Base-by-base conservation (phyloP, 2,329 filamentous ascomycete genomes). In the Alternaria brassicicola region DNA sequence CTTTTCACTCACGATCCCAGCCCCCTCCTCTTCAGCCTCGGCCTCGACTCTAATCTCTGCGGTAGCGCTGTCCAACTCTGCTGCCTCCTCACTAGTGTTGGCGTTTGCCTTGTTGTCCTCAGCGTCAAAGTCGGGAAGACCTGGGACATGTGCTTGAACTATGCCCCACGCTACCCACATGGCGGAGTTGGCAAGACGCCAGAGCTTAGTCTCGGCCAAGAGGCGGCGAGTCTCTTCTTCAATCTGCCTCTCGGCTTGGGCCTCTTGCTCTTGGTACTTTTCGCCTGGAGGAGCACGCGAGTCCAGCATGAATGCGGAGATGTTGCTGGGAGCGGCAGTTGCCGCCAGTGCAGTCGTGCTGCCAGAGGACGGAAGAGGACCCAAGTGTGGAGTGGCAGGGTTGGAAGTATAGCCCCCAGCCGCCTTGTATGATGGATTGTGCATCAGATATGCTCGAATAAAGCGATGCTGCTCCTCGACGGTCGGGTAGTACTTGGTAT, bases 151-250 rank as follows among this genome's bases (percentile, higher is more conserved):
- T 46, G 95, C 94, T 79, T 99, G 95, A 50, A 99, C 90, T 61
- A 98, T 92, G 23, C 95, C 95, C 95, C 95, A 99, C 1, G 93
- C 91, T 23, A 96, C 87, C 95, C 95, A 99, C 78, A 91, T 87
- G 2, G 92, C 92, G 33, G 89, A 93, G 78, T 95, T 96, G 36
- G 92, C 91, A 0, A 91, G 82, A 3, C 95, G 87, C 95, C 95
- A 99, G 43, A 96, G 82, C 15, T 88, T 83, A 2, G 92, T 88
- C 79, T 98, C 93, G 38, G 89, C 86, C 71, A 95, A 81, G 26
- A 99, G 82, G 50, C 87, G 85, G 47, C 86, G 82, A 6, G 96
- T 84, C 68, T 90, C 86, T 35, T 82, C 78, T 52, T 97, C 92
- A 5, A 85, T 82, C 21, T 86, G 81, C 7, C 82, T 82, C 43